Percentiles rank a stretch among this genome's conserved stretches.
Conservation (phyloP, 768 basidiomycete genomes). For the Xerocomellus amylosporus region DNA sequence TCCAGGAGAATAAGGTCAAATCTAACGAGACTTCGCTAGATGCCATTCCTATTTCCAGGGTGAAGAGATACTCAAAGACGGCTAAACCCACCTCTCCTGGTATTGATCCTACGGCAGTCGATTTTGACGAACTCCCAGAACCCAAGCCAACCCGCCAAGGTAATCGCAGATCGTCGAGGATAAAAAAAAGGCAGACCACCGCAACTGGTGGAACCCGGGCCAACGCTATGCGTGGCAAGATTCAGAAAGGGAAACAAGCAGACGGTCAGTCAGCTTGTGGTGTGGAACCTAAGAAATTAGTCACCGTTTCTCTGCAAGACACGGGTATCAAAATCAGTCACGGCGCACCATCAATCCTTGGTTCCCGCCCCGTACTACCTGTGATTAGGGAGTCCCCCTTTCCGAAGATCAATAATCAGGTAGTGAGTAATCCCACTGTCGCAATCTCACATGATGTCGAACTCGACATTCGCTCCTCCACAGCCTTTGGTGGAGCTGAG, state of each 20-base stretch:
- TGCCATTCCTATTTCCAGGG: conserved; percentile 4
- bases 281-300: neutral
- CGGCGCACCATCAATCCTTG: neutral
- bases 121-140: conserved; percentile 36
- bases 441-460: neutral
- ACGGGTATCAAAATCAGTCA: neutral
- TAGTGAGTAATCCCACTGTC: conserved; percentile 9
- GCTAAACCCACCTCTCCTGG: conserved; percentile 33
- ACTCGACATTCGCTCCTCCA: neutral
- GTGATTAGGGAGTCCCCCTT: neutral
- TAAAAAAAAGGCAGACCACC: conserved; percentile 12
- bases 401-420: neutral
- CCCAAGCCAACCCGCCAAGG: neutral
- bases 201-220: conserved; percentile 8
- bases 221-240: conserved; percentile 29
- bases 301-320: neutral
- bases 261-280: neutral
- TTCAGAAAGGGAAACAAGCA: conserved; percentile 5
- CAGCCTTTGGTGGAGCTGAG: neutral
- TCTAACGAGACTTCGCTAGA: neutral
- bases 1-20: neutral
- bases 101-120: conserved; percentile 11
- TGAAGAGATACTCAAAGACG: conserved; percentile 36
- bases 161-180: conserved; percentile 18
- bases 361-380: neutral